Evolutionary conservation across 495 filamentous ascomycete species (phyloP).

Genomic region (Neurospora sp.): DNA sequence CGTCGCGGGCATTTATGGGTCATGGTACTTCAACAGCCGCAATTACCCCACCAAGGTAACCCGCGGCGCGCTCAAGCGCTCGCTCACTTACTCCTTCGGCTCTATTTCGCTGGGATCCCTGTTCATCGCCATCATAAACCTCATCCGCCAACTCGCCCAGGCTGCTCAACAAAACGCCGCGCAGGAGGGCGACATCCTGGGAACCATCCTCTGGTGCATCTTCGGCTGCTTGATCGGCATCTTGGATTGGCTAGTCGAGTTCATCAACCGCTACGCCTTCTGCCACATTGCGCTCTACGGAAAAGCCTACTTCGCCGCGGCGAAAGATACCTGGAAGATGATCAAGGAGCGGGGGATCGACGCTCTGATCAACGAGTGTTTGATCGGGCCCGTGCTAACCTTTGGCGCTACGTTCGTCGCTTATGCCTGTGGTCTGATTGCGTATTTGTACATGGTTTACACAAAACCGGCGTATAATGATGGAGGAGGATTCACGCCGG

Average conservation of each 20-base stretch:
- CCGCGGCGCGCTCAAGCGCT: constrained; percentile 62
- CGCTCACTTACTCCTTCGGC: constrained; percentile 84
- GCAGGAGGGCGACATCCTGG: constrained; percentile 57
- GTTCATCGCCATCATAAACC: constrained; percentile 79
- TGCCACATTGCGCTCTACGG: constrained; percentile 88
- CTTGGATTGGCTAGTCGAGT: constrained; percentile 76
- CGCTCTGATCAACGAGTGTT: constrained; percentile 78
- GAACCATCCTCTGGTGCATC: constrained; percentile 56
- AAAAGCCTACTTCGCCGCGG: constrained; percentile 71
- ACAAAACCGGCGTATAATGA: constrained; percentile 71
- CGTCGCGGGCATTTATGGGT: constrained; percentile 80
- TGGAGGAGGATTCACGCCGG: constrained; percentile 46
- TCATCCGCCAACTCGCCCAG: constrained; percentile 65
- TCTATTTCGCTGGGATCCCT: constrained; percentile 80
- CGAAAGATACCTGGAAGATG: constrained; percentile 84
- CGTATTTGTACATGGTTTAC: constrained; percentile 70
- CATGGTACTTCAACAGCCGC: constrained; percentile 76
- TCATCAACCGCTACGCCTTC: constrained; percentile 77
- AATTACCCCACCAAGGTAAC: constrained; percentile 70
- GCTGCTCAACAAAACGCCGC: constrained; percentile 57
- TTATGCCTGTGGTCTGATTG: constrained; percentile 69
- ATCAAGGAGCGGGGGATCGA: constrained; percentile 88
- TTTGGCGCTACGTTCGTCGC: constrained; percentile 79
- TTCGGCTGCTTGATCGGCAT: constrained; percentile 66
- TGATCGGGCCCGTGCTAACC: constrained; percentile 81